These are phyloP conservation scores for Xylaria flabelliformis DNA, from an alignment of 495 filamentous ascomycete species.

Conservation along the genomic window DNA sequence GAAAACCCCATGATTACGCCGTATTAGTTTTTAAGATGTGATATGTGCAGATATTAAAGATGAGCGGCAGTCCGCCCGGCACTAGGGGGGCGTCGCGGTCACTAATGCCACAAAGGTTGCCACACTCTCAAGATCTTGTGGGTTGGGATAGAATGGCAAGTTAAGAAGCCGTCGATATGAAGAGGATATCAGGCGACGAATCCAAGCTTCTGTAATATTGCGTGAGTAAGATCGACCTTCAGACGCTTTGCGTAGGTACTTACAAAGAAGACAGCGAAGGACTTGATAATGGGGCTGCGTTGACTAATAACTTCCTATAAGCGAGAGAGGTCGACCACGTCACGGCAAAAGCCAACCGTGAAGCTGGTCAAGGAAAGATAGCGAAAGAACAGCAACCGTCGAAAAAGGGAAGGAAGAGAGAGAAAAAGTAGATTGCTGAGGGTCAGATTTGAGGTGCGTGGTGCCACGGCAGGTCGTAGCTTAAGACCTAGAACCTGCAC, in stretches of 20 bases:
- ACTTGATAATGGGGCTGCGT: not conserved
- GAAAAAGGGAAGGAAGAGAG: not conserved
- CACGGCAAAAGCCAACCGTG: not conserved
- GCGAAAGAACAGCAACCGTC: not conserved
- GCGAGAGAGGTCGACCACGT: constrained; percentile 13
- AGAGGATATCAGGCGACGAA: not conserved
- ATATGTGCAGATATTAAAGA: not conserved
- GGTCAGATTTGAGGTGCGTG: constrained; percentile 10
- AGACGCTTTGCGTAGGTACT: not conserved
- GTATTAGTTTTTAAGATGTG: constrained; percentile 10
- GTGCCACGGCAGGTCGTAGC: constrained; percentile 3
- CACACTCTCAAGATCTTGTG: not conserved
- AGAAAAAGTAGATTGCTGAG: constrained; percentile 1
- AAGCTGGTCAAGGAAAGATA: not conserved
- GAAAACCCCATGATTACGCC: constrained; percentile 61
- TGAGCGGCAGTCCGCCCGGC: constrained; percentile 24
- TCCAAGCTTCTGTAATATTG: not conserved
- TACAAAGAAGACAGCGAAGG: constrained; percentile 17
- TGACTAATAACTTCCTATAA: constrained; percentile 16
- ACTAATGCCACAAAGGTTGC: not conserved
- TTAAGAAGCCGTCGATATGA: not conserved
- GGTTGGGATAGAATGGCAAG: not conserved
- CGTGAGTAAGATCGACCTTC: not conserved
- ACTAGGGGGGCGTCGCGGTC: not conserved
- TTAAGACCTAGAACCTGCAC: constrained; percentile 5